Percentiles rank a stretch among this genome's conserved stretches.
Conservation (phyloP, 257 asterid genomes). For the Solanum bulbocastanum region DNA sequence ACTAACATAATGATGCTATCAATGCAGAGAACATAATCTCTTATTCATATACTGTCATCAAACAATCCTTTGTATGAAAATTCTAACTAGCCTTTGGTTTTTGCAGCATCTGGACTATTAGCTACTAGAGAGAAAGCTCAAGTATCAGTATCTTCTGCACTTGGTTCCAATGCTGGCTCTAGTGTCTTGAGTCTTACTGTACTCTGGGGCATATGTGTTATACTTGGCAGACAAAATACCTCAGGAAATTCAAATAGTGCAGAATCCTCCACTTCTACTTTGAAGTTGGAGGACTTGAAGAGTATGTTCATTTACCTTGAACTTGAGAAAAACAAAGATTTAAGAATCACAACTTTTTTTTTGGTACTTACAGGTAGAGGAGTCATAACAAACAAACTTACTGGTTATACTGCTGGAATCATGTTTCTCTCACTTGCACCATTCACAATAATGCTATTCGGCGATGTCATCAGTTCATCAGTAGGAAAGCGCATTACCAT, state of each 20-base stretch:
- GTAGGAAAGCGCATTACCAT: conserved; percentile 14
- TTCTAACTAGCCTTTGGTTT: neutral
- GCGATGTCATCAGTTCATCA: neutral
- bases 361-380: conserved; percentile 18
- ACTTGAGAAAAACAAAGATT: neutral
- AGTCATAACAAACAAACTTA: conserved; percentile 14
- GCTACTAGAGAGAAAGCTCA: conserved; percentile 22
- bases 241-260: neutral
- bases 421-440: conserved; percentile 37
- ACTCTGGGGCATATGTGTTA: conserved; percentile 32
- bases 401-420: conserved; percentile 34
- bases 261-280: neutral
- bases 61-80: neutral
- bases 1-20: neutral
- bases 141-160: conserved; percentile 18
- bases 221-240: conserved; percentile 13
- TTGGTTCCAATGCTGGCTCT: conserved; percentile 24
- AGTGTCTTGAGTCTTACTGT: conserved; percentile 20
- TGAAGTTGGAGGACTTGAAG: neutral
- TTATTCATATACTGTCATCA: neutral
- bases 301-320: neutral
- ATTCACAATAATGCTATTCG: conserved; percentile 20
- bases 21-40: neutral
- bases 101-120: conserved; percentile 26
- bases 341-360: neutral